Evolutionary conservation across 1,139 yeast genomes (phyloP), one percentile per base, ranked within the genome.

Genomic region (Kurtzmaniella quercitrusa): DNA sequence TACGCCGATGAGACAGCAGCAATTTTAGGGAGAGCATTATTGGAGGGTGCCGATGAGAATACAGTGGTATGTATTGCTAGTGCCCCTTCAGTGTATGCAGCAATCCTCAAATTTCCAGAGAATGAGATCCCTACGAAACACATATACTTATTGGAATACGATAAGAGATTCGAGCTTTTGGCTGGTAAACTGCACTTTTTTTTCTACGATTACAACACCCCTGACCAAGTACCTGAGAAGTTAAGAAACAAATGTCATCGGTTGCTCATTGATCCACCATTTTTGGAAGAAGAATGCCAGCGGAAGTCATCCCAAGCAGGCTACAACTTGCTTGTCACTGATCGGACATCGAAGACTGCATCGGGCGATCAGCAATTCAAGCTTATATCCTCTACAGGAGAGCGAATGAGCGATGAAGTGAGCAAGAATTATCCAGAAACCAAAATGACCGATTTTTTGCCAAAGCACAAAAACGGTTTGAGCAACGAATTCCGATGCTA

Each of bases 71-170:
- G 83, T 38, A 76, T 90, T 46, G 87, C 88, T 1, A 82, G 93
- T 66, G 96, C 96, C 1, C 96, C 97, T 6, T 85, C 96, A 0
- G 96, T 88, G 1, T 90, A 82, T 63, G 95, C 96, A 1, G 94
- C 94, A 1, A 78, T 90, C 40, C 75, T 74, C 52, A 77, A 79
- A 48, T 59, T 68, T 36, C 78, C 82, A 6, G 63, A 68, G 8
- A 60, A 66, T 25, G 70, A 75, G 11, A 56, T 87, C 23, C 89
- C 88, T 21, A 85, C 91, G 0, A 57, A 78, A 45, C 76, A 85
- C 45, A 81, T 86, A 21, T 88, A 86, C 58, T 70, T 90, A 43
- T 69, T 89, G 45, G 97, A 90, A 59, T 86, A 58, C 57, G 96
- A 90, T 58, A 77, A 70, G 41, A 73, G 96, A 56, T 90, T 90